Evolutionary conservation across 1,284 basidiomycete genomes (phyloP), one percentile per base, ranked within the genome.

Genomic region (Ustilago bromivora): DNA sequence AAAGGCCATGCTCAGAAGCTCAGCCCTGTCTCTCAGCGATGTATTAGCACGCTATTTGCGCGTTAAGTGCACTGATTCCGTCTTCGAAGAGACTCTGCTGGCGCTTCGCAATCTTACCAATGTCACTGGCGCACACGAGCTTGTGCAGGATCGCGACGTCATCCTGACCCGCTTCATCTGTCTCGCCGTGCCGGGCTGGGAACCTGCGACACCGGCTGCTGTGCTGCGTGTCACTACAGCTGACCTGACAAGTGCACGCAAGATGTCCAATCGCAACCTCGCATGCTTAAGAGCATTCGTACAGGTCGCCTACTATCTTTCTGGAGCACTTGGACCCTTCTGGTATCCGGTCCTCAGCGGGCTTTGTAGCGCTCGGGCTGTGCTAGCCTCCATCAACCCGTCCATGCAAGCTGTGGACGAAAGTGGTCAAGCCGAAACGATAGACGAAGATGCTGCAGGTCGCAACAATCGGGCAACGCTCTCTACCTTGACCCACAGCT

Each of bases 271-370:
- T 73, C 89, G 96, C 36, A 99, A 98, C 82, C 88, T 97, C 74
- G 93, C 94, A 0, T 98, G 95, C 83, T 87, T 98, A 61, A 93
- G 93, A 74, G 92, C 94, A 1, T 88, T 96, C 55, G 89, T 97
- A 11, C 89, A 90, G 0, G 92, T 93, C 67, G 91, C 93, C 0
- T 88, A 94, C 58, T 93, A 93, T 82, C 90, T 98, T 4, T 93
- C 93, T 0, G 93, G 93, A 0, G 93, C 91, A 61, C 89, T 98
- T 0, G 94, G 92, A 11, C 89, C 91, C 43, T 94, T 92, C 73
- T 99, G 96, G 96, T 95, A 94, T 84, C 90, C 92, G 53, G 90
- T 98, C 8, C 89, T 99, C 54, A 95, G 97, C 54, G 75, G 75
- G 3, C 53, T 84, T 4, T 80, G 78, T 40, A 67, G 70, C 40